A percentile compares a stretch with the other conserved stretches of the same genome.
Evolutionary conservation across 331 rosid genomes (phyloP).

Genomic region (Quercus lobata): DNA sequence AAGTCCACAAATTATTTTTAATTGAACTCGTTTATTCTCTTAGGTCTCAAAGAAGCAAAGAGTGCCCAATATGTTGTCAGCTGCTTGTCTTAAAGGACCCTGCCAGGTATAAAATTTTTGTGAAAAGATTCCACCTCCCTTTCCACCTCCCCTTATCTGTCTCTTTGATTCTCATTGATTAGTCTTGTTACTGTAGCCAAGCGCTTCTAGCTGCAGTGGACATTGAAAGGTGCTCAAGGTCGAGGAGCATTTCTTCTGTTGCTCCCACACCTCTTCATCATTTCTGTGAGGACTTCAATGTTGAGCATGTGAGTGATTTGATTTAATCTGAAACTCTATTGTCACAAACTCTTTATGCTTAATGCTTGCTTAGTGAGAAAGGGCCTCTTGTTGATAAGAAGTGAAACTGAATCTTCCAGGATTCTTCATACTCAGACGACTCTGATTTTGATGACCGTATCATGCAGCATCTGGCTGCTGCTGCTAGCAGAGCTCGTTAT

Average conservation of each 20-base stretch:
- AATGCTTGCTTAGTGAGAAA: neutral
- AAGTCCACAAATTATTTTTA: neutral
- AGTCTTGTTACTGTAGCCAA: slow-evolving; percentile 60
- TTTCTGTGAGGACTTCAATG: slow-evolving; percentile 24
- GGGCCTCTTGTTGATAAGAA: neutral
- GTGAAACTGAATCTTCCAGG: slow-evolving; percentile 32
- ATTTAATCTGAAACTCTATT: neutral
- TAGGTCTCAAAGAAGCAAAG: slow-evolving; percentile 79
- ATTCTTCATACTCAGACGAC: slow-evolving; percentile 34
- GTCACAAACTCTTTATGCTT: neutral
- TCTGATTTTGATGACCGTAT: slow-evolving; percentile 64
- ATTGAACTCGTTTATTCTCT: neutral
- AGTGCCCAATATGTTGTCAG: slow-evolving; percentile 96
- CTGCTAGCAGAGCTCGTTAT: slow-evolving; percentile 54
- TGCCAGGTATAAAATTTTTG: slow-evolving; percentile 41
- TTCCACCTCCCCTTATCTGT: neutral
- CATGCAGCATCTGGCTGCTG: slow-evolving; percentile 74
- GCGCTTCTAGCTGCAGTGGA: slow-evolving; percentile 80
- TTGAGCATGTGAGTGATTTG: slow-evolving; percentile 35
- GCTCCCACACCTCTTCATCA: slow-evolving; percentile 20
- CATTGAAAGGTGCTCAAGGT: slow-evolving; percentile 49
- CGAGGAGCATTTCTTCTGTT: slow-evolving; percentile 41
- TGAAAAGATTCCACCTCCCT: neutral
- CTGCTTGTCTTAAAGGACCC: slow-evolving; percentile 72
- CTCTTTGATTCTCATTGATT: neutral